phyloP scores from a whole-genome alignment of 176 grass and related monocot species.

The Dactylis glomerata region DNA sequence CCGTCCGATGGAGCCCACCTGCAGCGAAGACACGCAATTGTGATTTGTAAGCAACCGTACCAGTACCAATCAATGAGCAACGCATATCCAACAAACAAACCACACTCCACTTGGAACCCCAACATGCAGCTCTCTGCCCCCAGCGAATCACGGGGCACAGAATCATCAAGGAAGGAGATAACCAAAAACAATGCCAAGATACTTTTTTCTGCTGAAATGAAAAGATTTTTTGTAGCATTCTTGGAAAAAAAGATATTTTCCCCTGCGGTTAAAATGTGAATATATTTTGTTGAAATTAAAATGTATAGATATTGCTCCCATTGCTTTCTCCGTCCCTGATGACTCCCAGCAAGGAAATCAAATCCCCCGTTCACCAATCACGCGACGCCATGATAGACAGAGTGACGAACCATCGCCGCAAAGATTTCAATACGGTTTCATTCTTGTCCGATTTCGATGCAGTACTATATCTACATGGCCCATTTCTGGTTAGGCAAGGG shows the following conservation, averaged over 20 bases:
- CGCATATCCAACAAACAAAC: background rate
- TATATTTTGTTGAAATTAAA: background rate
- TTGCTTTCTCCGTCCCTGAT: background rate
- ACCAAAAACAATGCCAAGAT: background rate
- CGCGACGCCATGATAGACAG: slow-evolving; percentile 2
- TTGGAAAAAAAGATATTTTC: no score
- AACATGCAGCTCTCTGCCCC: background rate
- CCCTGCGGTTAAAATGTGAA: background rate
- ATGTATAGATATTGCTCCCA: background rate
- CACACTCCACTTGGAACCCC: background rate
- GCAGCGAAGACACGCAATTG: background rate
- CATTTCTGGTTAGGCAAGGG: slow-evolving; percentile 18
- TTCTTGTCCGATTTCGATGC: background rate
- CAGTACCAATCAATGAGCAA: background rate
- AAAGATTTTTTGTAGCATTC: no score
- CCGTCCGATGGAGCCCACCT: slow-evolving; percentile 32
- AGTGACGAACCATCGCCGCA: background rate
- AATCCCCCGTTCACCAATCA: background rate
- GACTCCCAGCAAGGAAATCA: background rate
- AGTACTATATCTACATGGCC: background rate
- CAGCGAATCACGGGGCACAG: slow-evolving; percentile 7
- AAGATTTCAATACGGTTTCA: background rate
- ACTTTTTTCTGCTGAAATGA: background rate
- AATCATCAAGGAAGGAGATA: slow-evolving; percentile 5
- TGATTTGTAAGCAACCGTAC: background rate